Evolutionary conservation across 441 rosid genomes (phyloP), one percentile per base, ranked within the genome.

Genomic region (Melastoma candidum): DNA sequence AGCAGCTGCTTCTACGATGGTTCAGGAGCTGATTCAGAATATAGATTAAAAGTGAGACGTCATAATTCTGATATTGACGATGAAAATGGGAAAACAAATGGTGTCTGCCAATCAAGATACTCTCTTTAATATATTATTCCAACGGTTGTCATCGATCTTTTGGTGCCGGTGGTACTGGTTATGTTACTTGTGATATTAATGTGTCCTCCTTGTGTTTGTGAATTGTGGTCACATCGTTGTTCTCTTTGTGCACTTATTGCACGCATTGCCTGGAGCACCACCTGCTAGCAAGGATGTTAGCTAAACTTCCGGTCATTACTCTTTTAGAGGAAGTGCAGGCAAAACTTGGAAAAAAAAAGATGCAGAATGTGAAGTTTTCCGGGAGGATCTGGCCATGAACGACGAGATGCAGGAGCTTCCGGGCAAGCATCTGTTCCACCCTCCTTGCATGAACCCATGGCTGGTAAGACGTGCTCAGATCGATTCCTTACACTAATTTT

Each of bases 201-300:
- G 22, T 32, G 41, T 32, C 0, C 41, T 7, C 39, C 7, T 29
- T 3, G 4, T 29, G 0, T 32, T 32, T 2, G 1, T 1, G 0
- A 17, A 17, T 17, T 32, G 7, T 8, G 41, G 8, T 32, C 3
- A 32, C 7, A 14, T 41, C 46, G n/a, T 56, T 43, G 55, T 25
- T 49, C 4, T 55, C 13, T 49, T 26, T 53, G 14, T 73, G 29
- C 53, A 83, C 87, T 56, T 79, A 17, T 36, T 74, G 68, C 84
- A 76, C 25, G 41, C 58, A 54, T 78, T 57, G 52, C 69, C 74
- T 27, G 77, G 64, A 60, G 74, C 59, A 17, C 97, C 97, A 47
- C 95, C 98, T n/a, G 97, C 97, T 11, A 88, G 97, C 68, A 88
- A 85, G 77, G 90, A 81, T 67, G 94, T 81, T 92, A 10, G 94